These are phyloP conservation scores for Endotrypanum monterogeii DNA, from an alignment of 208 protist species.

Conservation along the genomic window DNA sequence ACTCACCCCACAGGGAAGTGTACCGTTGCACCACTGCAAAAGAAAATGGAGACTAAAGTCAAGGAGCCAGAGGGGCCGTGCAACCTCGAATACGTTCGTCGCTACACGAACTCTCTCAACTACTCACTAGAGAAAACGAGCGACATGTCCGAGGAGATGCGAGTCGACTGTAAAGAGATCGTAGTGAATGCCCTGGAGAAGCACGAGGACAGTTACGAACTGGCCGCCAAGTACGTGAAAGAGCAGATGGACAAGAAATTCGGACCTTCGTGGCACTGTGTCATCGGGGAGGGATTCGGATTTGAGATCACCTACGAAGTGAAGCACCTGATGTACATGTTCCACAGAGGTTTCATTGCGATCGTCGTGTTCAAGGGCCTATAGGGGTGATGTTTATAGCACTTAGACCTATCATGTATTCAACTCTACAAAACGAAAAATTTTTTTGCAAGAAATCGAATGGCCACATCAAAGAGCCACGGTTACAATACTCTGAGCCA, in stretches of 20 bases:
- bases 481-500: no score
- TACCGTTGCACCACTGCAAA: background rate
- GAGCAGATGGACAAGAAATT: constrained; percentile 97
- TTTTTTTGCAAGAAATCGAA: constrained; percentile 8
- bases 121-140: constrained; percentile 91
- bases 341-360: constrained; percentile 90
- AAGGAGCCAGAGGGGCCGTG: constrained; percentile 78
- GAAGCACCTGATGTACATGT: constrained; percentile 96
- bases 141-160: constrained; percentile 97
- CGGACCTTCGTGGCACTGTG: constrained; percentile 92
- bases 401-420: constrained; percentile 16
- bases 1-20: background rate
- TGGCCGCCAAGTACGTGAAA: constrained; percentile 93
- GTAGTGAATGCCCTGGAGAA: constrained; percentile 95
- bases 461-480: background rate
- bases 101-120: constrained; percentile 77
- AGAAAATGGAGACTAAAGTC: constrained; percentile 64
- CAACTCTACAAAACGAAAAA: constrained; percentile 2
- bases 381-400: constrained; percentile 31
- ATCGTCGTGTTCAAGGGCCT: constrained; percentile 95
- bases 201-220: constrained; percentile 92
- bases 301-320: constrained; percentile 95
- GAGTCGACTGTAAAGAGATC: constrained; percentile 91
- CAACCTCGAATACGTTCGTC: constrained; percentile 78
- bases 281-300: constrained; percentile 95